These are phyloP conservation scores for Catunica adiposa DNA, from an alignment of 2,329 filamentous ascomycete species.

Conservation along the genomic window DNA sequence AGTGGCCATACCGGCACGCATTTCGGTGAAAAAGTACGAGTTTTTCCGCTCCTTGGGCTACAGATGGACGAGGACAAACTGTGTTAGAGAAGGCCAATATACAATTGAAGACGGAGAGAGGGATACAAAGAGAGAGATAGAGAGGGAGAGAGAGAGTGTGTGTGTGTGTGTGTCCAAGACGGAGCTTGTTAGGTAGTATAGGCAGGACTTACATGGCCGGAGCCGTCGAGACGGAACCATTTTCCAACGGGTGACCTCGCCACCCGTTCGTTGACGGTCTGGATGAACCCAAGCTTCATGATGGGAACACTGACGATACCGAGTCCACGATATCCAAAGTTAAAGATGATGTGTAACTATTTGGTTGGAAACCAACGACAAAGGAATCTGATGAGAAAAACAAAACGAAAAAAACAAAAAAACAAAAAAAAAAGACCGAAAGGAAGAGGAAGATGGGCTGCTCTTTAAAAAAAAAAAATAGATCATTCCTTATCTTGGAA, in stretches of 20 bases:
- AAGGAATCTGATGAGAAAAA: not conserved
- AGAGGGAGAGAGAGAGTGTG: not conserved
- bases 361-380: conserved; percentile 21
- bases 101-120: not conserved
- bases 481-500: not conserved
- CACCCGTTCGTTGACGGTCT: conserved; percentile 38
- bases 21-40: conserved; percentile 65
- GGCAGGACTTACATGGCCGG: conserved; percentile 51
- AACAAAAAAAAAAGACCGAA: not conserved
- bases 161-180: too few species aligned
- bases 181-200: too few species aligned
- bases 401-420: conserved; percentile 2
- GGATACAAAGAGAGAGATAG: conserved; percentile 1
- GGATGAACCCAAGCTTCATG: conserved; percentile 36
- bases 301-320: conserved; percentile 22
- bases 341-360: too few species aligned
- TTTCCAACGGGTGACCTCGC: conserved; percentile 49
- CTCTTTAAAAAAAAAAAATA: not conserved
- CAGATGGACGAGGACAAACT: too few species aligned
- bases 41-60: conserved; percentile 56
- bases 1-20: conserved; percentile 67
- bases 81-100: too few species aligned
- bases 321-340: not conserved
- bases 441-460: not conserved
- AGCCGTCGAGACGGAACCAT: conserved; percentile 69